phyloP scores from a whole-genome alignment of 1,139 yeast species.

The Protomyces macrosporus region DNA sequence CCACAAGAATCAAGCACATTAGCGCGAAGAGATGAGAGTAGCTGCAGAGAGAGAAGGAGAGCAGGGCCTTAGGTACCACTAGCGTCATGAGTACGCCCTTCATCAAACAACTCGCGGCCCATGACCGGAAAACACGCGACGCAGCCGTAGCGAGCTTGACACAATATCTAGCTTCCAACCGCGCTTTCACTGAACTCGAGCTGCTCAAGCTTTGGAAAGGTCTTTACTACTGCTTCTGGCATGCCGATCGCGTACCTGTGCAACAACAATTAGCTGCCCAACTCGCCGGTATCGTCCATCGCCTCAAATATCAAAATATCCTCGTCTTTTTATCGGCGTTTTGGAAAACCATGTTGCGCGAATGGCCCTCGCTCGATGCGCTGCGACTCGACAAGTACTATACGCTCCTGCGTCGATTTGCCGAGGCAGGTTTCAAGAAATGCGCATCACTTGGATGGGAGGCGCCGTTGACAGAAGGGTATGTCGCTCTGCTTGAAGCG shows the following conservation, averaged over 20 bases:
- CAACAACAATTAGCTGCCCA: conserved; percentile 78
- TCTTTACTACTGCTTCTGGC: conserved; percentile 84
- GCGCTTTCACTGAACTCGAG: conserved; percentile 49
- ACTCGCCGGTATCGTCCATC: conserved; percentile 54
- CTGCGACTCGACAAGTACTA: conserved; percentile 81
- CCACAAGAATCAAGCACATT: too few relatives aligned
- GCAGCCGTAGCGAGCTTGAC: conserved; percentile 66
- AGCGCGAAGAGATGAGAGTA: too few relatives aligned
- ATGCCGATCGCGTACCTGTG: conserved; percentile 84
- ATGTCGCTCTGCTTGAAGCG: conserved; percentile 40
- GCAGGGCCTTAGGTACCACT: too few relatives aligned
- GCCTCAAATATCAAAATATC: conserved; percentile 45
- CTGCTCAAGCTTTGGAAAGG: conserved; percentile 91
- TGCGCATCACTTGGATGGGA: conserved; percentile 57
- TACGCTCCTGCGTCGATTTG: conserved; percentile 69
- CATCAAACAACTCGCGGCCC: conserved; percentile 79
- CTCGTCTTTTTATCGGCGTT: conserved; percentile 63
- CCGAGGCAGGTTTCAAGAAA: conserved; percentile 52
- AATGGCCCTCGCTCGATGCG: conserved; percentile 81
- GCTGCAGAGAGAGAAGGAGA: too few relatives aligned
- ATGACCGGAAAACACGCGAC: conserved; percentile 68
- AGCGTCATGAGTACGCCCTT: conserved; percentile 41
- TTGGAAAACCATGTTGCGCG: conserved; percentile 72
- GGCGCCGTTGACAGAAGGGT: conserved; percentile 45
- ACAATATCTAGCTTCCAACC: conserved; percentile 49